A percentile compares a stretch with the other conserved stretches of the same genome.
phyloP scores from a whole-genome alignment of 176 grass and related monocot genomes.

The Tuctoria greenei region DNA sequence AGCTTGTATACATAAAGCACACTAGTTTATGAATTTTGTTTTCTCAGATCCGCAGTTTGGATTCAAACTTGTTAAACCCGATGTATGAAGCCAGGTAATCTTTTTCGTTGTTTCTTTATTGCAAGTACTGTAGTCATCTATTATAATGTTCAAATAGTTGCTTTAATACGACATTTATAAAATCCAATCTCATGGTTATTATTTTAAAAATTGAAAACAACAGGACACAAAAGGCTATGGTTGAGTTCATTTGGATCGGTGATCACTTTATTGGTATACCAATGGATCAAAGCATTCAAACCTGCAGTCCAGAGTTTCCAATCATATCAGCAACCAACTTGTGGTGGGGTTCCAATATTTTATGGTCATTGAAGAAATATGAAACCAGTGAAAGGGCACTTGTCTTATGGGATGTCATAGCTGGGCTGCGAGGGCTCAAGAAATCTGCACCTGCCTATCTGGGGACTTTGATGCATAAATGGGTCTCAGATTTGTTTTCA shows the following conservation, averaged over 20 bases:
- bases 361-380: conserved; percentile 57
- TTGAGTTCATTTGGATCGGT: conserved; percentile 78
- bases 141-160: conserved; percentile 1
- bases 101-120: conserved; percentile 17
- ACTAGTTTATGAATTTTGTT: conserved; percentile 20
- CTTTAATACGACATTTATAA: conserved; percentile 5
- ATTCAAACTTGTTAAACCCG: conserved; percentile 65
- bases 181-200: conserved; percentile 7
- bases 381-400: conserved; percentile 54
- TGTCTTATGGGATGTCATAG: conserved; percentile 67
- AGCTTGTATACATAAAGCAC: conserved; percentile 15
- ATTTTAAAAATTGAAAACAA: conserved; percentile 22
- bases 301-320: conserved; percentile 26
- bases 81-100: conserved; percentile 95
- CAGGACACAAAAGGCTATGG: conserved; percentile 80
- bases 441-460: conserved; percentile 52
- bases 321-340: conserved; percentile 38
- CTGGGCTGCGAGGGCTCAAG: conserved; percentile 51
- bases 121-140: neutral
- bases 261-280: conserved; percentile 72
- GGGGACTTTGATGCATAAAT: conserved; percentile 52
- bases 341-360: conserved; percentile 69
- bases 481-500: conserved; percentile 58
- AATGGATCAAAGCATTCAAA: conserved; percentile 36
- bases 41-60: conserved; percentile 75